Evolutionary conservation across 1,284 basidiomycete genomes (phyloP).

Genomic region (Sanghuangporus sanghuang): DNA sequence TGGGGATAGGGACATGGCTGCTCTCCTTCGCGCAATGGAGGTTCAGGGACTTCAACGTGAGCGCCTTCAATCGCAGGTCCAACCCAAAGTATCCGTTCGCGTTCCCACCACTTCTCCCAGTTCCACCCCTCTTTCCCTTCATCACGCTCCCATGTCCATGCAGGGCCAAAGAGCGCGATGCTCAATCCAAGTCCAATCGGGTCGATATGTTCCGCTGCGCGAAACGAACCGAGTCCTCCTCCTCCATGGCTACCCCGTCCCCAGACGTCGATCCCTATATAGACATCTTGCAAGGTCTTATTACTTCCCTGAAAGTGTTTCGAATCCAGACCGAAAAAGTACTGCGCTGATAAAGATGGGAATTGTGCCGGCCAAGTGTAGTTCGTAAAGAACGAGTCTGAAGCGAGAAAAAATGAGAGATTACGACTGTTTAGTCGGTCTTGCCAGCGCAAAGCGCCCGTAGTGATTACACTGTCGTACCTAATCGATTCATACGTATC

Average conservation of each 20-base stretch:
- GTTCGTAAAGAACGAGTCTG: constrained; percentile 72
- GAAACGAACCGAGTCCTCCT: constrained; percentile 64
- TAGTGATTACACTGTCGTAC: constrained; percentile 76
- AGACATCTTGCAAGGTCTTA: constrained; percentile 54
- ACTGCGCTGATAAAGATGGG: constrained; percentile 47
- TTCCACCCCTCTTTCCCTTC: constrained; percentile 52
- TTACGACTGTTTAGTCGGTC: constrained; percentile 69
- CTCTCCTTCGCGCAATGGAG: constrained; percentile 29
- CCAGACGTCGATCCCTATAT: constrained; percentile 74
- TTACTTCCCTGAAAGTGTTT: constrained; percentile 25
- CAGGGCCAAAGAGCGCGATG: constrained; percentile 67
- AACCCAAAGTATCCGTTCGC: constrained; percentile 63
- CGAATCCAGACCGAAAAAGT: constrained; percentile 46
- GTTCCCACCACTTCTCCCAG: constrained; percentile 70
- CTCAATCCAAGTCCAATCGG: constrained; percentile 55
- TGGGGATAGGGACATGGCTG: constrained; percentile 37
- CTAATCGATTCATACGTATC: constrained; percentile 32
- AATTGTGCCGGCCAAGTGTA: constrained; percentile 63
- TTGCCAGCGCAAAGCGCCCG: constrained; percentile 69
- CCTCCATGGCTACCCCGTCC: constrained; percentile 69
- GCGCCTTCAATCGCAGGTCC: constrained; percentile 40
- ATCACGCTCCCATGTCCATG: constrained; percentile 72
- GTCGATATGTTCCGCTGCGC: constrained; percentile 55
- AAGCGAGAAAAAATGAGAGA: constrained; percentile 69
- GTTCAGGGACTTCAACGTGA: constrained; percentile 39